Percentiles rank a stretch among this genome's conserved stretches.
These are phyloP conservation scores for Penicillium cinerascens DNA, from an alignment of 495 filamentous ascomycete species.

Conservation along the genomic window DNA sequence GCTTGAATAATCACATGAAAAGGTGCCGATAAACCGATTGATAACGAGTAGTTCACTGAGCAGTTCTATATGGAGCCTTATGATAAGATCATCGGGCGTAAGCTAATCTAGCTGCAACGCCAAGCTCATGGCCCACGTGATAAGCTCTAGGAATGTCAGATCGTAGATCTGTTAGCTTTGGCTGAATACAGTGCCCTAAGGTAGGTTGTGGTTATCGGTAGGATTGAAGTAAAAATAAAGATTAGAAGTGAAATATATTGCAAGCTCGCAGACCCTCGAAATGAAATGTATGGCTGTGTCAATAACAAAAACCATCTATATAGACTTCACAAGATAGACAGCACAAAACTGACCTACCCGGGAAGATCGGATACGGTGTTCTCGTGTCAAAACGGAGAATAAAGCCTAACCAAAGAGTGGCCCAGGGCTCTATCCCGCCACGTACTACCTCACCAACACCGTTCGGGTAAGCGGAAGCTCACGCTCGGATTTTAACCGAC, in stretches of 20 bases:
- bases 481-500: neutral
- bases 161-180: neutral
- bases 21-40: neutral
- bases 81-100: neutral
- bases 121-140: conserved; percentile 10
- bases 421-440: neutral
- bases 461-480: neutral
- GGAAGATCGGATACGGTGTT: neutral
- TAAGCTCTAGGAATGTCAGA: neutral
- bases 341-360: too few species aligned
- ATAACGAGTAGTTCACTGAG: neutral
- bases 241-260: too few species aligned
- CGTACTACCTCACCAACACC: neutral
- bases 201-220: neutral
- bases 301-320: too few species aligned
- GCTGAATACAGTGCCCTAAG: neutral
- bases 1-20: neutral
- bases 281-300: too few species aligned
- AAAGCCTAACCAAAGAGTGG: neutral
- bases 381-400: neutral
- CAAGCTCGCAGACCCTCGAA: too few species aligned
- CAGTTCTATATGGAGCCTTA: neutral
- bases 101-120: neutral
- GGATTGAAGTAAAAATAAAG: neutral
- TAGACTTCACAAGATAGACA: too few species aligned